Evolutionary conservation across 1,284 basidiomycete genomes (phyloP), one percentile per base, ranked within the genome.

Genomic region (Malassezia japonica): DNA sequence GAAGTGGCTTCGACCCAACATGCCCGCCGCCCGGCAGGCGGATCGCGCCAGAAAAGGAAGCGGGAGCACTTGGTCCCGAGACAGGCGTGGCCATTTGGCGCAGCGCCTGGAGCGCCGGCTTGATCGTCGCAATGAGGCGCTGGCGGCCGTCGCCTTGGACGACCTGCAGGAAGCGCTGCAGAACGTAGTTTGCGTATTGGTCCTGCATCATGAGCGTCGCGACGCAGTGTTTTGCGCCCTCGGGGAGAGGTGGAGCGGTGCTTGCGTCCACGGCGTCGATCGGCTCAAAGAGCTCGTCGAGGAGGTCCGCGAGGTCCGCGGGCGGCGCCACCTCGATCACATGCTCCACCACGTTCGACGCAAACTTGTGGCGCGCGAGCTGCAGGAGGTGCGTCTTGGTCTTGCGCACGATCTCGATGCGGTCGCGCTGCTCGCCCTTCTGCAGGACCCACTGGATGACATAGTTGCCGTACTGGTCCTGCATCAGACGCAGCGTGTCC

Each of bases 311-410:
- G 47, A 85, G 81, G 55, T 79, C 83, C 18, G 82, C 80, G 0
- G 78, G 46, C 48, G 81, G 79, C 0, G 85, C 81, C 20, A 78
- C 82, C 20, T 83, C 73, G 38, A 95, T 78, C 1, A 89, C 88
- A 74, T 90, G 89, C 76, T 98, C 94, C 70, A 88, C 86, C 16
- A 98, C 94, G 67, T 98, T 98, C 16, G 87, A 91, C 1, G 92
- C 90, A 67, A 92, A 96, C 74, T 96, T 96, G 76, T 95, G 91
- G 42, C 59, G 47, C 1, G 65, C 61, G 28, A 75, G 81, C 56
- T 78, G 77, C 28, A 90, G 74, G 69, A 98, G 80, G 62, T 85
- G 82, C 2, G 87, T 86, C 20, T 81, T 82, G 52, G 95, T 79
- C 64, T 82, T 81, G 9, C 75, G 74, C 50, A 94, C 78, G 40